Evolutionary conservation across 2,329 filamentous ascomycete genomes (phyloP).

Genomic region (Pyrenophora teres): DNA sequence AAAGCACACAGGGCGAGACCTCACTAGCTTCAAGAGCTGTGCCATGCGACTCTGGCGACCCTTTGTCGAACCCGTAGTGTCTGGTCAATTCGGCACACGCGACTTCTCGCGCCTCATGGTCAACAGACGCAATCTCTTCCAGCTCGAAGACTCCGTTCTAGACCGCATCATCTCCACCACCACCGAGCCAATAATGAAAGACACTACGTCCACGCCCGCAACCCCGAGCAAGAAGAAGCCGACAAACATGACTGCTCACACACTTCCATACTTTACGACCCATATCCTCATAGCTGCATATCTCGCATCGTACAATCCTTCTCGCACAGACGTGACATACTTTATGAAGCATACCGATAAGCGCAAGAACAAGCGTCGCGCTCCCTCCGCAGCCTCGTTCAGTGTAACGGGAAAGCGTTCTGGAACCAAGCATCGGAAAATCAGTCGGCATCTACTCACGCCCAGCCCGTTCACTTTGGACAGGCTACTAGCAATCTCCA

Average conservation of each 20-base stretch:
- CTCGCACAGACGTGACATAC: constrained; percentile 72
- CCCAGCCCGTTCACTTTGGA: constrained; percentile 79
- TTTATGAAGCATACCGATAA: constrained; percentile 72
- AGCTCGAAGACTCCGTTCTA: constrained; percentile 71
- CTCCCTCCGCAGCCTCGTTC: constrained; percentile 22
- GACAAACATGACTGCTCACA: constrained; percentile 44
- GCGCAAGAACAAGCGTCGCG: constrained; percentile 53
- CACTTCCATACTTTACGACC: constrained; percentile 72
- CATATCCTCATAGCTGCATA: constrained; percentile 78
- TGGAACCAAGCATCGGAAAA: constrained; percentile 66
- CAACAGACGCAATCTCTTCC: constrained; percentile 69
- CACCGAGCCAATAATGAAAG: background rate
- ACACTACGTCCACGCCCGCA: background rate
- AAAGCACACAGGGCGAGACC: constrained; percentile 77
- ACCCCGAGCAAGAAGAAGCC: constrained; percentile 22
- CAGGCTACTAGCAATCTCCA: constrained; percentile 77
- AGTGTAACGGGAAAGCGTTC: constrained; percentile 16
- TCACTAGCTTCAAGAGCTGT: constrained; percentile 71
- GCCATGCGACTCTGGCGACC: constrained; percentile 80
- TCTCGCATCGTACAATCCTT: constrained; percentile 78
- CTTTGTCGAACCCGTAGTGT: constrained; percentile 78
- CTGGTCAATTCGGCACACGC: constrained; percentile 72
- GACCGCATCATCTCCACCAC: constrained; percentile 58
- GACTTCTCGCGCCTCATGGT: constrained; percentile 87
- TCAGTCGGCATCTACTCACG: constrained; percentile 75